phyloP scores from a whole-genome alignment of 2,329 filamentous ascomycete species.

The Paecilomyces dactylethromorphus region DNA sequence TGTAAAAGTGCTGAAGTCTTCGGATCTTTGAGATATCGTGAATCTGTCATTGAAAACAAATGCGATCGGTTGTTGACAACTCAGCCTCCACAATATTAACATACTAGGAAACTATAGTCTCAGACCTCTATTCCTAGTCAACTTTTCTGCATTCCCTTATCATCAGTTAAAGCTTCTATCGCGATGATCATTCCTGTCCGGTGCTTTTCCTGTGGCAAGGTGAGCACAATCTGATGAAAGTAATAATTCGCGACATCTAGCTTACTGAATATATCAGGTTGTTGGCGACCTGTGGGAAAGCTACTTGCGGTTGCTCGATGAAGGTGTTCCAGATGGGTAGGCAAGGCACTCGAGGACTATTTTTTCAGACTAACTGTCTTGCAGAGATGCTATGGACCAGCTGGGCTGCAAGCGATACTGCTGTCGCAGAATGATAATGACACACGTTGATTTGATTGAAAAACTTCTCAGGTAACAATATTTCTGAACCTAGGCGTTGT shows the following conservation, averaged over 20 bases:
- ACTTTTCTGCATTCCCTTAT: background rate
- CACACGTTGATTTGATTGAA: slow-evolving; percentile 96
- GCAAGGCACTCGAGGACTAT: slow-evolving; percentile 36
- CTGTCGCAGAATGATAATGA: slow-evolving; percentile 99
- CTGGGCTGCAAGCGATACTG: slow-evolving; percentile 93
- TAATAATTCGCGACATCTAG: background rate
- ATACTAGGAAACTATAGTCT: background rate
- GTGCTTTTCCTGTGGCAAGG: slow-evolving; percentile 99
- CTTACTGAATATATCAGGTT: slow-evolving; percentile 53
- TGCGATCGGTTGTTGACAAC: too few species aligned
- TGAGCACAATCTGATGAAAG: slow-evolving; percentile 33
- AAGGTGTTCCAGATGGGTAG: slow-evolving; percentile 68
- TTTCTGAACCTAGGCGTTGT: background rate
- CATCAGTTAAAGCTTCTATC: slow-evolving; percentile 12
- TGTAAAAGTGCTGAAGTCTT: too few species aligned
- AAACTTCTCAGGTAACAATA: slow-evolving; percentile 77
- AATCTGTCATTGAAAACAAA: background rate
- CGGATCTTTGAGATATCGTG: background rate
- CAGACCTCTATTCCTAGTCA: background rate
- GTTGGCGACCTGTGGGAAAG: slow-evolving; percentile 96
- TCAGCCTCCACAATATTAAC: background rate
- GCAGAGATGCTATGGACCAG: slow-evolving; percentile 90
- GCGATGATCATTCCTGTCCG: slow-evolving; percentile 98
- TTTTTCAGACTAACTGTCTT: slow-evolving; percentile 4
- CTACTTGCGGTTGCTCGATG: slow-evolving; percentile 82